phyloP scores from a whole-genome alignment of 1,284 basidiomycete genomes.

The Microbotryomycetes sp. region DNA sequence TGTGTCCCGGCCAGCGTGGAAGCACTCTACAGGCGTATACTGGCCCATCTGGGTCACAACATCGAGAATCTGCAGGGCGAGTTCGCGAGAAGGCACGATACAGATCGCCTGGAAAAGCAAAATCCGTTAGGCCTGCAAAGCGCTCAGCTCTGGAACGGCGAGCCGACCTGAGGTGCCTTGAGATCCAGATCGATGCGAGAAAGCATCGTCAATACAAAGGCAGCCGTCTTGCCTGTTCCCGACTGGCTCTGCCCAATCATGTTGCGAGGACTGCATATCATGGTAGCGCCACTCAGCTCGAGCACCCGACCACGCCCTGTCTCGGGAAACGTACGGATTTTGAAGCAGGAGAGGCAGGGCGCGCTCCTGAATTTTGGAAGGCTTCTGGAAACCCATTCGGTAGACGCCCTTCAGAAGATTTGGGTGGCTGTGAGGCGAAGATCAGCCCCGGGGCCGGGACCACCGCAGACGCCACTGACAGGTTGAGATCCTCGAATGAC shows the following conservation, averaged over 20 bases:
- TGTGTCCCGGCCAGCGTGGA: conserved; percentile 84
- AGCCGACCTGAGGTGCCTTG: conserved; percentile 70
- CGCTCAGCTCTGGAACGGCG: background rate
- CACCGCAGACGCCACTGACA: conserved; percentile 49
- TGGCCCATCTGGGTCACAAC: conserved; percentile 92
- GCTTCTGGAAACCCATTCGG: conserved; percentile 92
- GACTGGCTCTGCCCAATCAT: conserved; percentile 99
- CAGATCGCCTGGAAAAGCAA: conserved; percentile 64
- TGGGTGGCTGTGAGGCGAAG: conserved; percentile 53
- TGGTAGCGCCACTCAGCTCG: background rate
- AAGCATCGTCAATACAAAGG: conserved; percentile 96
- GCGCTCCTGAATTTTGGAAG: conserved; percentile 97
- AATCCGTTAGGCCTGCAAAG: background rate
- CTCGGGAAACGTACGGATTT: conserved; percentile 64
- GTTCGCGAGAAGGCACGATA: conserved; percentile 88
- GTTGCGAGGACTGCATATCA: conserved; percentile 66
- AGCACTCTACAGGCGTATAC: conserved; percentile 84
- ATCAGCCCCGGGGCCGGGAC: background rate
- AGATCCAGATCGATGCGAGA: conserved; percentile 80
- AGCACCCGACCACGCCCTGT: background rate
- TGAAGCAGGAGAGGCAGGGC: conserved; percentile 84
- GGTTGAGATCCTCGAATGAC: conserved; percentile 86
- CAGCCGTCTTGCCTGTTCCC: conserved; percentile 97
- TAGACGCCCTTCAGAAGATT: conserved; percentile 95
- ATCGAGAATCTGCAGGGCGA: conserved; percentile 95